Conservation (phyloP, 2,329 filamentous ascomycete genomes). For the Talaromyces sp. region DNA sequence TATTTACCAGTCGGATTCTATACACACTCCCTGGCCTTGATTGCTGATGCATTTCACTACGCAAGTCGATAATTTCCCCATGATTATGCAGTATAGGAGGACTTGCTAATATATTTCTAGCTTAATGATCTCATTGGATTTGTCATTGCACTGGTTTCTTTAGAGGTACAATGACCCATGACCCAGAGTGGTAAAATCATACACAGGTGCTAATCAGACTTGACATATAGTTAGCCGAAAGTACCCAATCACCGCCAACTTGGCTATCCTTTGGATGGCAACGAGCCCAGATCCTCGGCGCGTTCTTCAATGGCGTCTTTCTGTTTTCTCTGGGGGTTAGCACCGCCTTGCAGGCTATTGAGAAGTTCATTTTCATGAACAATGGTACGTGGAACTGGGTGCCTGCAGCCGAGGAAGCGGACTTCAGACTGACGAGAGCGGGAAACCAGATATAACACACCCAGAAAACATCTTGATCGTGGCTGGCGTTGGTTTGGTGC, state of each 20-base stretch:
- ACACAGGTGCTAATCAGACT: neutral
- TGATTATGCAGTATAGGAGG: neutral
- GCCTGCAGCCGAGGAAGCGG: neutral
- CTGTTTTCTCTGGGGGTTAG: constrained; percentile 66
- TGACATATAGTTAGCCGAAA: constrained; percentile 51
- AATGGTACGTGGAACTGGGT: neutral
- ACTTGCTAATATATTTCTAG: constrained; percentile 35
- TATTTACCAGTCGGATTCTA: constrained; percentile 56
- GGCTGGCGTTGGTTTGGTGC: constrained; percentile 59
- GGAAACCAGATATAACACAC: constrained; percentile 53
- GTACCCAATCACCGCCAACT: constrained; percentile 39
- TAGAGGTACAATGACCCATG: constrained; percentile 47
- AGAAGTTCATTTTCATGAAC: constrained; percentile 41
- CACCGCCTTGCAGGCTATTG: constrained; percentile 67
- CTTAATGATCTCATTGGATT: constrained; percentile 67
- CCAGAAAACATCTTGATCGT: constrained; percentile 64
- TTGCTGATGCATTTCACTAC: constrained; percentile 76
- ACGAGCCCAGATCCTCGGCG: constrained; percentile 64
- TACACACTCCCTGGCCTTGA: constrained; percentile 64
- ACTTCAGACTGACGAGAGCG: neutral
- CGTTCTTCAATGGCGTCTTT: constrained; percentile 77
- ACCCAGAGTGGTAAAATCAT: neutral
- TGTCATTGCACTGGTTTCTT: constrained; percentile 59
- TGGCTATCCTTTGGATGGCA: constrained; percentile 71
- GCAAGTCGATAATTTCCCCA: constrained; percentile 40